Evolutionary conservation across 805 yeast species (phyloP).

Genomic region (Candida patagonica): DNA sequence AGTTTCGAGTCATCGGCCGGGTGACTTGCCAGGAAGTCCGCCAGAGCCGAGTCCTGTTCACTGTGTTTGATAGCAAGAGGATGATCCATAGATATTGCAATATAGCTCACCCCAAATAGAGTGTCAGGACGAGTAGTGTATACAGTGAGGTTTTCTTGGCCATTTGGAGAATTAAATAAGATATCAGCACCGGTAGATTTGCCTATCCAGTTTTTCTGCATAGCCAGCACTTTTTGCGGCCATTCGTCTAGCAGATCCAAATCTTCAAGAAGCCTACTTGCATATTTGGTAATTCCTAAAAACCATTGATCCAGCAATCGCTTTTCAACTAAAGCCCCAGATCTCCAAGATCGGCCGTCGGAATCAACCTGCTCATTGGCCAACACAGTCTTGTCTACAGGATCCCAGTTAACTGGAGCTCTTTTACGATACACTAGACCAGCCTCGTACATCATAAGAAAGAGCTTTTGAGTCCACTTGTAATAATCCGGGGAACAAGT

Average conservation of each 20-base stretch:
- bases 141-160: conserved; percentile 33
- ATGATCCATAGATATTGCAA: conserved; percentile 71
- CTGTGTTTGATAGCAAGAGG: conserved; percentile 41
- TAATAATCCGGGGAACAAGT: conserved; percentile 86
- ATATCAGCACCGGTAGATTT: conserved; percentile 73
- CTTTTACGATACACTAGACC: conserved; percentile 80
- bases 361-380: conserved; percentile 96
- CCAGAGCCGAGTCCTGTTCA: conserved; percentile 32
- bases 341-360: conserved; percentile 90
- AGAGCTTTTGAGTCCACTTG: conserved; percentile 85
- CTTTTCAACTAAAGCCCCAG: conserved; percentile 91
- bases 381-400: conserved; percentile 85
- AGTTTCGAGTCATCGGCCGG: conserved; percentile 42
- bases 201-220: conserved; percentile 96
- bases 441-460: conserved; percentile 57
- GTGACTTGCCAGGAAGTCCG: conserved; percentile 36
- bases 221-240: conserved; percentile 81
- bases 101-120: conserved; percentile 66
- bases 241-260: conserved; percentile 53
- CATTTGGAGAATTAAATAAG: conserved; percentile 31
- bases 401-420: conserved; percentile 97
- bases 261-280: conserved; percentile 57
- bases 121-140: conserved; percentile 93
- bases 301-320: conserved; percentile 84
- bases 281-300: conserved; percentile 77